Percentiles rank a stretch among this genome's conserved stretches.
Evolutionary conservation across 1,139 yeast species (phyloP).

Genomic region (Candida pseudoviswanathii): DNA sequence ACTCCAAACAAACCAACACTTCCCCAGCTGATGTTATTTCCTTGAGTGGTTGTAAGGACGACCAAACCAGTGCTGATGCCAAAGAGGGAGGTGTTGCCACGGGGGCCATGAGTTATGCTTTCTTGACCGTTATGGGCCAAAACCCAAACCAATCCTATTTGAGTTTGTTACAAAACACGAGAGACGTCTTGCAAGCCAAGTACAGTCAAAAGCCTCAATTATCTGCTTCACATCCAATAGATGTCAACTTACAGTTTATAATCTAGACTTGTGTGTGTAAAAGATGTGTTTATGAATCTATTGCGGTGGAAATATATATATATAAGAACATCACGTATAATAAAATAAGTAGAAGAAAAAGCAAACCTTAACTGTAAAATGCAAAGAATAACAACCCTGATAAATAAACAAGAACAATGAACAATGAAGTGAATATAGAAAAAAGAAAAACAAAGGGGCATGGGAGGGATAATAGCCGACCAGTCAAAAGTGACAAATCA

Average conservation of each 20-base stretch:
- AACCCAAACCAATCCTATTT: constrained; percentile 77
- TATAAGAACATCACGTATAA: neutral
- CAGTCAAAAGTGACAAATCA: constrained; percentile 14
- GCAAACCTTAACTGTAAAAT: constrained; percentile 1
- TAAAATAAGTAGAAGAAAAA: neutral
- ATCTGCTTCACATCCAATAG: constrained; percentile 82
- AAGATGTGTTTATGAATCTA: neutral
- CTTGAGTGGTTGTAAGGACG: constrained; percentile 89
- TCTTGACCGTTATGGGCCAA: constrained; percentile 66
- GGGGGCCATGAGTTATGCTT: constrained; percentile 96
- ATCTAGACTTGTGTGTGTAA: constrained; percentile 15
- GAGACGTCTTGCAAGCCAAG: constrained; percentile 65
- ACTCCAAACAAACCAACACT: constrained; percentile 56
- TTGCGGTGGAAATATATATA: neutral
- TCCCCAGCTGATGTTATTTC: constrained; percentile 88
- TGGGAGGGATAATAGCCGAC: neutral
- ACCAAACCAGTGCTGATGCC: constrained; percentile 82
- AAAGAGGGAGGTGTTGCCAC: constrained; percentile 75
- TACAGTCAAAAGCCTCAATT: constrained; percentile 90
- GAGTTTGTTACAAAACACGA: constrained; percentile 77
- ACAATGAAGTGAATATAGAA: neutral
- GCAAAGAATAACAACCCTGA: neutral
- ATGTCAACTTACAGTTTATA: constrained; percentile 66
- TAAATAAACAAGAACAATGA: neutral
- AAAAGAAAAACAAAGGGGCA: neutral